These are phyloP conservation scores for Amniculicola lignicola DNA, from an alignment of 495 filamentous ascomycete genomes.

Conservation along the genomic window DNA sequence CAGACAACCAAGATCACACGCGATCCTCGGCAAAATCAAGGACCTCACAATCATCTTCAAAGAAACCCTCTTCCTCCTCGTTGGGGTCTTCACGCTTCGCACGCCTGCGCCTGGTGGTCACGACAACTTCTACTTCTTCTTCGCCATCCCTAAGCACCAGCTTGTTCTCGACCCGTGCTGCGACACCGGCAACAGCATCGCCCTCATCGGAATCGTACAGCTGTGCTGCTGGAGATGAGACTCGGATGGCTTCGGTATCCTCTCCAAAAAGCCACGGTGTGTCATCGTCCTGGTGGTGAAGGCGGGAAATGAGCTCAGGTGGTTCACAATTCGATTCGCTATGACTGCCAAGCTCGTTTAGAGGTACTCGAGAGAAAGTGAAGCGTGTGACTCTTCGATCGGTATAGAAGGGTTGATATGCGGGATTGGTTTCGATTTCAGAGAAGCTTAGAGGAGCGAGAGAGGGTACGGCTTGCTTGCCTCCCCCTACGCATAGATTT, in stretches of 20 bases:
- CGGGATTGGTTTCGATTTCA: slow-evolving; percentile 88
- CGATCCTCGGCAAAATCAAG: slow-evolving; percentile 86
- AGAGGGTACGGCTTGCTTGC: background rate
- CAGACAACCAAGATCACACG: too few species aligned
- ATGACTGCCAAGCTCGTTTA: slow-evolving; percentile 18
- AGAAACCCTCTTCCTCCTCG: slow-evolving; percentile 71
- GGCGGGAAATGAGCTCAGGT: slow-evolving; percentile 31
- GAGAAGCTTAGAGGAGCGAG: slow-evolving; percentile 62
- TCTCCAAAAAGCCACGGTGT: slow-evolving; percentile 71
- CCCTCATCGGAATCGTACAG: slow-evolving; percentile 53
- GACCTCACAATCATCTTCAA: slow-evolving; percentile 91
- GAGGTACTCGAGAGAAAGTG: slow-evolving; percentile 47
- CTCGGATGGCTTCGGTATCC: slow-evolving; percentile 60
- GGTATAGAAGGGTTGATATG: slow-evolving; percentile 88
- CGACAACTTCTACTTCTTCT: slow-evolving; percentile 73
- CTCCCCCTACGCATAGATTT: background rate
- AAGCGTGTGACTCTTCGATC: slow-evolving; percentile 73
- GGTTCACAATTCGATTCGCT: slow-evolving; percentile 22
- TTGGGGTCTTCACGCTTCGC: slow-evolving; percentile 38
- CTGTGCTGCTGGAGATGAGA: slow-evolving; percentile 45
- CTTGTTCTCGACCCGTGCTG: slow-evolving; percentile 40
- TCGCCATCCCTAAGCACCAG: slow-evolving; percentile 57
- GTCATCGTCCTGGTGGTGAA: slow-evolving; percentile 35
- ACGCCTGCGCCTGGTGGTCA: slow-evolving; percentile 71
- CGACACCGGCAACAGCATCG: slow-evolving; percentile 42